Evolutionary conservation across 805 yeast species (phyloP), one percentile per base, ranked within the genome.

Genomic region (Saccharomycopsis malanga): DNA sequence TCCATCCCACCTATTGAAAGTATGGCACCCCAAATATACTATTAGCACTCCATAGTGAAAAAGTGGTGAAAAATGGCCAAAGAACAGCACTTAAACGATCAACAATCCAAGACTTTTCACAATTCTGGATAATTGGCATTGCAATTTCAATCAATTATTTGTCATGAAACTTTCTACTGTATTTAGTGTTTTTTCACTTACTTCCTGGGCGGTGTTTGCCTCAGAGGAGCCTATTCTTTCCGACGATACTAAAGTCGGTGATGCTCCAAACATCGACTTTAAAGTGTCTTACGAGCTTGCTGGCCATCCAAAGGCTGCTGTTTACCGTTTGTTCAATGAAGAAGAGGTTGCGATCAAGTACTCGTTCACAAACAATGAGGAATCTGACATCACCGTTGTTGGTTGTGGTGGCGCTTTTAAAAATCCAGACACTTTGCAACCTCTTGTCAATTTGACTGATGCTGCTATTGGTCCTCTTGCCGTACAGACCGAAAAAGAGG

Each of bases 351-450:
- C 77, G 2, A 59, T 84, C 46, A 63, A 62, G 18, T 82, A 79
- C 61, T 63, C 69, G 5, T 70, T 82, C 50, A 56, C 61, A 42
- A 82, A 82, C 58, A 64, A 70, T 32, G 84, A 81, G 54, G 74
- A 72, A 4, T 63, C 59, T 14, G 70, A 70, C 4, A 68, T 75
- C 36, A 66, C 73, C 18, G 63, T 85, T 46, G 74, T 79, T 40
- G 93, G 87, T 49, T 76, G 81, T 47, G 83, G 86, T 45, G 93
- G 93, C 46, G 58, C 71, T 45, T 71, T 84, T 63, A 66, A 72
- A 47, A 71, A 78, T 50, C 78, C 84, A 22, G 66, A 65, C 50
- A 70, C 73, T 43, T 76, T 79, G 49, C 72, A 70, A 39, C 55
- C 69, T 41, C 59, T 65, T 24, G 77, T 81, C 54, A 84, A 85